These are phyloP conservation scores for Suillus hirtellus DNA, from an alignment of 768 basidiomycete genomes.

Conservation along the genomic window DNA sequence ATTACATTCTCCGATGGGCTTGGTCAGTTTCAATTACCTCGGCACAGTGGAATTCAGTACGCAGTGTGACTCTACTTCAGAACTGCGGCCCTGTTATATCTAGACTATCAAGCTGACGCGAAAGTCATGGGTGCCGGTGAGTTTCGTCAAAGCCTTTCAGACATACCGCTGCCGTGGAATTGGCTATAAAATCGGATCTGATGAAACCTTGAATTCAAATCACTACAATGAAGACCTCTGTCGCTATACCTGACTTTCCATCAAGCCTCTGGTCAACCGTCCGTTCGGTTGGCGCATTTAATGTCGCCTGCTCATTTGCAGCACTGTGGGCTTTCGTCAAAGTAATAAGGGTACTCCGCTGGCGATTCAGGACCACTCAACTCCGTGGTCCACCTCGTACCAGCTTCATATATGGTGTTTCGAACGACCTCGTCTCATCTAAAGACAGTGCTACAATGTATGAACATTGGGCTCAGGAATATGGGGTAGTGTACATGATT, in stretches of 20 bases:
- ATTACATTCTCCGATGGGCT: too few relatives aligned
- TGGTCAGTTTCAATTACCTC: too few relatives aligned
- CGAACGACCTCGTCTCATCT: conserved; percentile 29
- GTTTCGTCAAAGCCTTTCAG: too few relatives aligned
- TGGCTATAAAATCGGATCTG: background rate
- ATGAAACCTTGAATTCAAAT: background rate
- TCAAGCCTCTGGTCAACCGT: background rate
- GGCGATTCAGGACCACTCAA: conserved; percentile 29
- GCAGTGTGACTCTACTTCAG: too few relatives aligned
- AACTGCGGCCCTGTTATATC: too few relatives aligned
- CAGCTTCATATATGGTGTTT: conserved; percentile 44
- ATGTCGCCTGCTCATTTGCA: background rate
- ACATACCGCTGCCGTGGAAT: background rate
- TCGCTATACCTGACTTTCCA: background rate
- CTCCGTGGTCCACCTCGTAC: conserved; percentile 44
- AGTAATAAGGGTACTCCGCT: conserved; percentile 4
- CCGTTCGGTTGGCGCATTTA: background rate
- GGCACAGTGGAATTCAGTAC: too few relatives aligned
- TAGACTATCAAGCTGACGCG: too few relatives aligned
- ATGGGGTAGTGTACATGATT: conserved; percentile 44
- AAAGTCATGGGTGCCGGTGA: too few relatives aligned
- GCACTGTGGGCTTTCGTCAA: conserved; percentile 13
- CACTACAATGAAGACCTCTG: background rate
- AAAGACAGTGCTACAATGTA: conserved; percentile 35
- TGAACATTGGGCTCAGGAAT: conserved; percentile 45